Percentiles rank a stretch among this genome's conserved stretches.
Evolutionary conservation across 345 rosid species (phyloP).

Genomic region (Mangifera indica): DNA sequence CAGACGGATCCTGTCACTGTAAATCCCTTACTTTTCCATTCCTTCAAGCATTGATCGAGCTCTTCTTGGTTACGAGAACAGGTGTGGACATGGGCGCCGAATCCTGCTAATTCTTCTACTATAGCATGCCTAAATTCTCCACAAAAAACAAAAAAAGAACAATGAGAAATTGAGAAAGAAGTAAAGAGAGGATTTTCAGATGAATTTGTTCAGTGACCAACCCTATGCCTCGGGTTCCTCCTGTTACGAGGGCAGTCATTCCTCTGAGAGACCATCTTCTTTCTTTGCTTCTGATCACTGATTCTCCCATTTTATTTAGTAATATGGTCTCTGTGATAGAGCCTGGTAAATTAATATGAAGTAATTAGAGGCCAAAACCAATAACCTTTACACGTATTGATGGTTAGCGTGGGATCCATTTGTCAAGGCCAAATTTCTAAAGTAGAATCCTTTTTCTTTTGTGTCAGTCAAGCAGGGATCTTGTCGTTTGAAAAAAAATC

Average conservation of each 20-base stretch:
- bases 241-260: conserved; percentile 27
- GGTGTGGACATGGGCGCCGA: conserved; percentile 3
- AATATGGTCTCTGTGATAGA: no score
- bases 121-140: background rate
- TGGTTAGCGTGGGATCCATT: no score
- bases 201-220: background rate
- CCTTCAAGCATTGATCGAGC: conserved; percentile 1
- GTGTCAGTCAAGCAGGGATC: no score
- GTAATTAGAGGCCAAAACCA: no score
- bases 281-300: background rate
- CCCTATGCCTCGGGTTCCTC: conserved; percentile 32
- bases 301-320: background rate
- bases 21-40: conserved; percentile 27
- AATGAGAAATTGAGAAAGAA: background rate
- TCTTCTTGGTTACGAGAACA: conserved; percentile 9
- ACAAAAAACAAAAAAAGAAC: background rate
- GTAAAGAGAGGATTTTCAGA: background rate
- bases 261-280: conserved; percentile 28
- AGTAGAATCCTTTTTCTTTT: no score
- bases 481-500: no score
- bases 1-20: conserved; percentile 25
- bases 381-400: no score
- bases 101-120: conserved; percentile 10
- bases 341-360: no score
- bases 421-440: no score